Evolutionary conservation across 495 filamentous ascomycete species (phyloP), one percentile per base, ranked within the genome.

Genomic region (Corynascus novoguineensis): DNA sequence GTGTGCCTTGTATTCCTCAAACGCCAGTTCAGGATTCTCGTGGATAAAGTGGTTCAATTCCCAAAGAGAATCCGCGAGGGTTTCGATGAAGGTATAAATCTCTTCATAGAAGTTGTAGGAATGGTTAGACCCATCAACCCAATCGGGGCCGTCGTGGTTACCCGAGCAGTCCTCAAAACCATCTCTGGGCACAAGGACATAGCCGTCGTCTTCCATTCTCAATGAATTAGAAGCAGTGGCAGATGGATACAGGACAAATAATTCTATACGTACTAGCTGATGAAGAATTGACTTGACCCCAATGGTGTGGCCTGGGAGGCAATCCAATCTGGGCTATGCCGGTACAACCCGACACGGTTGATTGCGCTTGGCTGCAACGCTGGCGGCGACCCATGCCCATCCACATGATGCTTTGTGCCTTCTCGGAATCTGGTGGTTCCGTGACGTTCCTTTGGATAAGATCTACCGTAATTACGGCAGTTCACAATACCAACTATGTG

Each of bases 1-100:
- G 59, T 86, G 82, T 15, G 83, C 80, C 11, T 71, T 77, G 64
- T 75, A 70, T 52, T 86, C 83, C 51, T 81, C 54, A 52, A 78
- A 85, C 0, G 75, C 79, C 0, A 81, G 70, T 63, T 86, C 83
- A 1, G 83, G 83, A 52, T 84, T 79, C 5, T 79, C 79, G 68
- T 83, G 83, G 25, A 86, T 83, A 68, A 80, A 73, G 22, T 63
- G 65, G 54, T 76, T 79, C 46, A 79, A 57, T 5, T 68, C 61
- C 70, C 74, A 74, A 12, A 78, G 56, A 1, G 64, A 64, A 11
- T 71, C 66, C 14, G 62, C 60, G 14, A 75, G 60, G 45, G 48
- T 62, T 45, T 75, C 67, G 15, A 79, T 53, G 50, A 64, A 70
- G n/a, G 50, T 48, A 53, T 64, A 68, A 34, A 79, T 74, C 4